Evolutionary conservation across 306 rosid species (phyloP).

Genomic region (Begonia loranthoides): DNA sequence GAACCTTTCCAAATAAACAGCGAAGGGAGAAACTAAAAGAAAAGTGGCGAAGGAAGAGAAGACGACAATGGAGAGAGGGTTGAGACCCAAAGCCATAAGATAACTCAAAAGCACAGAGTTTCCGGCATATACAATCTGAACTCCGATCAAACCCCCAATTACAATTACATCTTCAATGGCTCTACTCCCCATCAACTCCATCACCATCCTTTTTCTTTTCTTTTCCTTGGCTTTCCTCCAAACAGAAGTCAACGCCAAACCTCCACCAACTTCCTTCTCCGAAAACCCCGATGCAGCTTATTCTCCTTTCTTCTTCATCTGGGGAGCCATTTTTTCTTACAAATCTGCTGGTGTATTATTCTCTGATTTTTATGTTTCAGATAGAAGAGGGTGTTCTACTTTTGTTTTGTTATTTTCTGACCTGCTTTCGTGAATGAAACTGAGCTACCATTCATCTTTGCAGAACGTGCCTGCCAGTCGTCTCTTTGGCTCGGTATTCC

Average conservation of each 20-base stretch:
- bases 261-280: background rate
- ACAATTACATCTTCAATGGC: conserved; percentile 32
- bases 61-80: conserved; percentile 44
- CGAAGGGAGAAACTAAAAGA: conserved; percentile 50
- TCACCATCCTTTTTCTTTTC: background rate
- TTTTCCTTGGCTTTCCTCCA: background rate
- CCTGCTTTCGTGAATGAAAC: too few relatives aligned
- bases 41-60: conserved; percentile 48
- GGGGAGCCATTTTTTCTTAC: background rate
- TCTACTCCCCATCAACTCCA: conserved; percentile 7
- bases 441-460: too few relatives aligned
- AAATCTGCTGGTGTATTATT: background rate
- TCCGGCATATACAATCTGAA: conserved; percentile 59
- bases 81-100: conserved; percentile 55
- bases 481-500: too few relatives aligned
- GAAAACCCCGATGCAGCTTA: background rate
- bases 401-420: too few relatives aligned
- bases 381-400: too few relatives aligned
- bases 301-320: background rate
- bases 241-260: background rate
- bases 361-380: too few relatives aligned
- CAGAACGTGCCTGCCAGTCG: too few relatives aligned
- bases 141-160: conserved; percentile 42
- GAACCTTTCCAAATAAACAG: conserved; percentile 66
- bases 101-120: conserved; percentile 44